Percentiles rank a stretch among this genome's conserved stretches.
These are phyloP conservation scores for Vitellaria paradoxa DNA, from an alignment of 179 eudicot genomes.

Conservation along the genomic window DNA sequence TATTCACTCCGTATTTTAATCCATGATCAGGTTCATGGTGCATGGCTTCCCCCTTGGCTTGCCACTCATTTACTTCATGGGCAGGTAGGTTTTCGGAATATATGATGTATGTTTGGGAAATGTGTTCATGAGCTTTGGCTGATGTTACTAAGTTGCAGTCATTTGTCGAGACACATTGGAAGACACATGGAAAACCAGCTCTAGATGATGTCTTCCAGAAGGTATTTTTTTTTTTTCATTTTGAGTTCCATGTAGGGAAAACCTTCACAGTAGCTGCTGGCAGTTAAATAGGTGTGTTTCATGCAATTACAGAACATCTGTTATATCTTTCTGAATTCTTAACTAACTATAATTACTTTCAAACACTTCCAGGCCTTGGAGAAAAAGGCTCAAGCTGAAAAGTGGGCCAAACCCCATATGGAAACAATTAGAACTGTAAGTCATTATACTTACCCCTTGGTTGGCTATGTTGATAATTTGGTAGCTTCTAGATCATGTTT, in stretches of 20 bases:
- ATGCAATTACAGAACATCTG: background rate
- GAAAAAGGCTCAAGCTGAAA: conserved; percentile 59
- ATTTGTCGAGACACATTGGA: conserved; percentile 62
- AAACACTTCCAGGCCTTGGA: conserved; percentile 44
- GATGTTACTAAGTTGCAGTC: conserved; percentile 39
- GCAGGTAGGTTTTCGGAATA: conserved; percentile 50
- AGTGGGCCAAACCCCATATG: conserved; percentile 78
- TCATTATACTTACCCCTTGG: conserved; percentile 2
- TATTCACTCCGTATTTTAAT: background rate
- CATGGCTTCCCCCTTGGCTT: conserved; percentile 98
- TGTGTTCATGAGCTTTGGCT: conserved; percentile 11
- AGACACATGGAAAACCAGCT: conserved; percentile 69
- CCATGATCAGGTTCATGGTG: conserved; percentile 67
- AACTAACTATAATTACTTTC: background rate
- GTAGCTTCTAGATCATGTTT: background rate
- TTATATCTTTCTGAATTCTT: background rate
- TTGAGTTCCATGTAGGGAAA: background rate
- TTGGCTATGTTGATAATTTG: background rate
- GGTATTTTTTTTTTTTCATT: conserved; percentile 30
- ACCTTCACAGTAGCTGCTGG: conserved; percentile 3
- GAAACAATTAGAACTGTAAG: conserved; percentile 73
- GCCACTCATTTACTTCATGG: conserved; percentile 45
- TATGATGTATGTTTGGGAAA: background rate
- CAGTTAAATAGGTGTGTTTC: background rate
- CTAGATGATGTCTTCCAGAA: conserved; percentile 49